Evolutionary conservation across 2,329 filamentous ascomycete genomes (phyloP).

Genomic region (Penicillium paneum): DNA sequence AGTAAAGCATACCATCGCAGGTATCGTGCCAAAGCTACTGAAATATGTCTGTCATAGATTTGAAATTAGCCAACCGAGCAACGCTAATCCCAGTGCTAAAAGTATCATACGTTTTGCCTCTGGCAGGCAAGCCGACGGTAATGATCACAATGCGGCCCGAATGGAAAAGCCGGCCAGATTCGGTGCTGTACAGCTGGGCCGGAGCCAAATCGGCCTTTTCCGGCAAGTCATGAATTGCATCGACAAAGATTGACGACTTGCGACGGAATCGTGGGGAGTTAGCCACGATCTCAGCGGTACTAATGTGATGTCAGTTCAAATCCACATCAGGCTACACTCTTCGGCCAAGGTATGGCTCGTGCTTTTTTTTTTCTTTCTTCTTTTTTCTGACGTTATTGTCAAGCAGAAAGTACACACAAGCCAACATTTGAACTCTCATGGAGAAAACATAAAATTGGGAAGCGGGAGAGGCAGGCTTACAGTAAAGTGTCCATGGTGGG

Average conservation of each 20-base stretch:
- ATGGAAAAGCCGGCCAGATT: constrained; percentile 94
- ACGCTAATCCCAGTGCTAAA: not conserved
- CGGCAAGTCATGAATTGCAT: constrained; percentile 91
- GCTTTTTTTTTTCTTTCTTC: too few species aligned
- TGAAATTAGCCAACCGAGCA: constrained; percentile 3
- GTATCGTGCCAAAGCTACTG: constrained; percentile 91
- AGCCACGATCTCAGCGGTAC: constrained; percentile 86
- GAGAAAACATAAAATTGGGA: not conserved
- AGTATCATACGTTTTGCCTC: constrained; percentile 77
- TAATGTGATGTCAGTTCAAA: constrained; percentile 41
- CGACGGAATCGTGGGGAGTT: constrained; percentile 87
- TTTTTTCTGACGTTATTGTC: not conserved
- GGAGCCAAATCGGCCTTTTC: constrained; percentile 83
- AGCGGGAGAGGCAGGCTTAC: constrained; percentile 31
- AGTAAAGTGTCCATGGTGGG: constrained; percentile 49
- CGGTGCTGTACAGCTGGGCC: constrained; percentile 95
- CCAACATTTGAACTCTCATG: not conserved
- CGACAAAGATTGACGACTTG: constrained; percentile 92
- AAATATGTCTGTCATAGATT: constrained; percentile 67
- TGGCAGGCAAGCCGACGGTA: constrained; percentile 89
- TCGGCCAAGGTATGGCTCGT: not conserved
- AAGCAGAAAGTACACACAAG: not conserved
- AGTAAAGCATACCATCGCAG: constrained; percentile 67
- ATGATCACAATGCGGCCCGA: constrained; percentile 96
- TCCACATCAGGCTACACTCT: not conserved